Conservation (phyloP, 1,139 yeast genomes). For the Nakaseomyces nivariensis region DNA sequence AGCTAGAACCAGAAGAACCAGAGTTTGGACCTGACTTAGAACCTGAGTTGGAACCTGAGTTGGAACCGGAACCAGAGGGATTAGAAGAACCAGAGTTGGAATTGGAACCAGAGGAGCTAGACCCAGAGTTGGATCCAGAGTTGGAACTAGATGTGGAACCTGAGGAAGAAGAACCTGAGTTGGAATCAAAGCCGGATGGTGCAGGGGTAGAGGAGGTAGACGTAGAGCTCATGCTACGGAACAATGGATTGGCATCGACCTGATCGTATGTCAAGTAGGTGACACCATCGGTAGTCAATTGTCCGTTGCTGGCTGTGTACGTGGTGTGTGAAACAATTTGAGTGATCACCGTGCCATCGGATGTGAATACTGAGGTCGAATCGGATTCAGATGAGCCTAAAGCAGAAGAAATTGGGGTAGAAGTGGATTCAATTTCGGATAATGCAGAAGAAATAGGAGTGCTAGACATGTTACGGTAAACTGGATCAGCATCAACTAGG, state of each 20-base stretch:
- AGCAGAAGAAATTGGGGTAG: neutral
- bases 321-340: neutral
- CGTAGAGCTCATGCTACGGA: neutral
- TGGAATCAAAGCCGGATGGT: neutral
- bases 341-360: neutral
- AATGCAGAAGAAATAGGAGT: too few relatives aligned
- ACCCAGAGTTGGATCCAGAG: too few relatives aligned
- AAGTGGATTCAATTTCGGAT: neutral
- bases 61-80: too few relatives aligned
- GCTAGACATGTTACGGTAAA: neutral
- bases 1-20: too few relatives aligned
- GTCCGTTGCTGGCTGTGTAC: neutral
- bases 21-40: too few relatives aligned
- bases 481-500: neutral
- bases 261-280: neutral
- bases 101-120: too few relatives aligned
- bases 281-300: neutral
- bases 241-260: neutral
- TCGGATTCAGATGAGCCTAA: neutral
- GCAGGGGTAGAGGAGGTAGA: neutral
- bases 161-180: neutral
- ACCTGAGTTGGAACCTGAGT: too few relatives aligned
- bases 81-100: too few relatives aligned
- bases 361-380: neutral
- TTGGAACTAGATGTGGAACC: neutral